Percentiles rank a stretch among this genome's conserved stretches.
These are phyloP conservation scores for Choanephora cucurbitarum DNA, from an alignment of 371 early-diverging fungal species.

Conservation along the genomic window DNA sequence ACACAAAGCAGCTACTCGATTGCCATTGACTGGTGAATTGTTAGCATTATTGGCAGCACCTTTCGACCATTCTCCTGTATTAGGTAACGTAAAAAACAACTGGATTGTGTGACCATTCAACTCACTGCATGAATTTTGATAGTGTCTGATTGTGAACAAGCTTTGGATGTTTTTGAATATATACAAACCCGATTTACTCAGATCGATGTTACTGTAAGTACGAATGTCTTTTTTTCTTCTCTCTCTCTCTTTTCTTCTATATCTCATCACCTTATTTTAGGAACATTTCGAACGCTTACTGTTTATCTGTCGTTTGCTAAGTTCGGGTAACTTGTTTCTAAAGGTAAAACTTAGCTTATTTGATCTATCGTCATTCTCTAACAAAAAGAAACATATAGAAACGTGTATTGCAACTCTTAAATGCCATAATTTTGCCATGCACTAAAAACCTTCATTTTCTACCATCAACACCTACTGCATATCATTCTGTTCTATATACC, in stretches of 20 bases:
- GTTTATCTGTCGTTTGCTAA: slow-evolving; percentile 44
- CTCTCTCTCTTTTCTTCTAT: no score
- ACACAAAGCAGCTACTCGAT: slow-evolving; percentile 39
- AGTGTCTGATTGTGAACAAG: slow-evolving; percentile 47
- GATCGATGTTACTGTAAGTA: slow-evolving; percentile 36
- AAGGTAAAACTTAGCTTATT: no score
- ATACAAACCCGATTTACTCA: slow-evolving; percentile 39
- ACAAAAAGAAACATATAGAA: no score
- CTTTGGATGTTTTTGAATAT: slow-evolving; percentile 52
- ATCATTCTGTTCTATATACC: slow-evolving; percentile 47
- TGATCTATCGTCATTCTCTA: no score
- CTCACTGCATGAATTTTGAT: not conserved
- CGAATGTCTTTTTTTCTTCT: no score
- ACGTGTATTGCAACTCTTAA: slow-evolving; percentile 32
- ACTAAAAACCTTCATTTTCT: slow-evolving; percentile 28
- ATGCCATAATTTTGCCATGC: slow-evolving; percentile 29
- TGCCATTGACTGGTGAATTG: slow-evolving; percentile 41
- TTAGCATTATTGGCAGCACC: slow-evolving; percentile 36
- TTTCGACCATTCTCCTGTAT: slow-evolving; percentile 31
- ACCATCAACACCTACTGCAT: slow-evolving; percentile 43
- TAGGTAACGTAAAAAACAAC: slow-evolving; percentile 17
- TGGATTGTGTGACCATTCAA: not conserved
- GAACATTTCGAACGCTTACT: slow-evolving; percentile 49
- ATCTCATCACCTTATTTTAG: slow-evolving; percentile 18
- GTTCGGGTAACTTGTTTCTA: slow-evolving; percentile 26